phyloP scores from a whole-genome alignment of 169 alveolate species.

The Hepatocystis sp. region DNA sequence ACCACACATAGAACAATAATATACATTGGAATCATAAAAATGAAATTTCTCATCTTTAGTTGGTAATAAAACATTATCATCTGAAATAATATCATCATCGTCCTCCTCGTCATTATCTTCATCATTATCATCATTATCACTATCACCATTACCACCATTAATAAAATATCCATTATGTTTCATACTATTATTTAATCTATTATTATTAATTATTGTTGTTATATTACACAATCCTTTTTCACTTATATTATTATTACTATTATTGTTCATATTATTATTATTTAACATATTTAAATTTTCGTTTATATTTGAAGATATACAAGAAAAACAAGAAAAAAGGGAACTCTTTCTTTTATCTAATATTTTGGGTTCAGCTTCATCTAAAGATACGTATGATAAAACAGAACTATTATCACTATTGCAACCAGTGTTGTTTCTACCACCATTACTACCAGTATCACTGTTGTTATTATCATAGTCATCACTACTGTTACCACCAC shows the following conservation, averaged over 20 bases:
- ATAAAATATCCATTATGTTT: background rate
- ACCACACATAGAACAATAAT: constrained; percentile 68
- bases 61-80: constrained; percentile 25
- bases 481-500: background rate
- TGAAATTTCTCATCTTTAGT: background rate
- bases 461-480: background rate
- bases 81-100: constrained; percentile 9
- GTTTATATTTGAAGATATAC: too few species aligned
- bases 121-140: background rate
- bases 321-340: too few species aligned
- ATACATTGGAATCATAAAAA: constrained; percentile 14
- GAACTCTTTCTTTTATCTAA: too few species aligned
- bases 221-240: too few species aligned
- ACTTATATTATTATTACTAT: background rate
- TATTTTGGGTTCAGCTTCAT: too few species aligned
- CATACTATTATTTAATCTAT: background rate
- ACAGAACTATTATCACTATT: too few species aligned
- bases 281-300: too few species aligned
- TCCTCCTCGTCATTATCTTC: background rate
- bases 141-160: background rate
- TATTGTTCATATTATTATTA: too few species aligned
- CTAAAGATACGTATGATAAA: too few species aligned
- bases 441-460: background rate
- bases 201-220: background rate
- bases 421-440: background rate